These are phyloP conservation scores for Wickerhamiella azymoides DNA, from an alignment of 805 yeast species.

Conservation along the genomic window DNA sequence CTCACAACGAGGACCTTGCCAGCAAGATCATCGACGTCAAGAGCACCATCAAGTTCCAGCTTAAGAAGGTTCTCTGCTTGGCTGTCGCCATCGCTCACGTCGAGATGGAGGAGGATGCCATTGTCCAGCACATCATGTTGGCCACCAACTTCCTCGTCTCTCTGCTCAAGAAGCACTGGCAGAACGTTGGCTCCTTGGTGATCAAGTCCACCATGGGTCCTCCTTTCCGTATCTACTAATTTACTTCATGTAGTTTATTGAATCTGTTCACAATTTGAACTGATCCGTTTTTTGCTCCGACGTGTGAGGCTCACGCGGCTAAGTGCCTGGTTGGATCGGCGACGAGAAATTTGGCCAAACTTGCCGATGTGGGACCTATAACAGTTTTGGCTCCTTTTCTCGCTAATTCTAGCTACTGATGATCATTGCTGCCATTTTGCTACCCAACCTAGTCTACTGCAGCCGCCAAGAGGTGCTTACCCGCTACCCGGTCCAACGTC, in stretches of 20 bases:
- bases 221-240: conserved; percentile 96
- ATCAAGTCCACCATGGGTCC: conserved; percentile 99
- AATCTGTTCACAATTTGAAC: not conserved
- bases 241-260: not conserved
- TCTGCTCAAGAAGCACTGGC: conserved; percentile 99
- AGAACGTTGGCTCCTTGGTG: conserved; percentile 98
- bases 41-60: conserved; percentile 99
- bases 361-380: too few species aligned
- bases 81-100: conserved; percentile 99
- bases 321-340: too few species aligned
- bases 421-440: too few species aligned
- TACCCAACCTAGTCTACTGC: too few species aligned
- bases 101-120: conserved; percentile 94
- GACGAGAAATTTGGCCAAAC: too few species aligned
- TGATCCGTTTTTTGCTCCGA: too few species aligned
- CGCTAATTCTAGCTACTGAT: too few species aligned
- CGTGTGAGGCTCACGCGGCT: too few species aligned
- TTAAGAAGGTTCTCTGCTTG: conserved; percentile 98
- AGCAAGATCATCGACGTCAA: conserved; percentile 91
- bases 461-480: not conserved
- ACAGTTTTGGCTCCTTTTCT: too few species aligned
- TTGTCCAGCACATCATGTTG: conserved; percentile 97
- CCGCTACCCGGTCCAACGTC: not conserved
- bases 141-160: conserved; percentile 98
- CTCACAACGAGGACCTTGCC: conserved; percentile 97